These are phyloP conservation scores for Chrysoporthe deuterocubensis DNA, from an alignment of 2,329 filamentous ascomycete species.

Conservation along the genomic window DNA sequence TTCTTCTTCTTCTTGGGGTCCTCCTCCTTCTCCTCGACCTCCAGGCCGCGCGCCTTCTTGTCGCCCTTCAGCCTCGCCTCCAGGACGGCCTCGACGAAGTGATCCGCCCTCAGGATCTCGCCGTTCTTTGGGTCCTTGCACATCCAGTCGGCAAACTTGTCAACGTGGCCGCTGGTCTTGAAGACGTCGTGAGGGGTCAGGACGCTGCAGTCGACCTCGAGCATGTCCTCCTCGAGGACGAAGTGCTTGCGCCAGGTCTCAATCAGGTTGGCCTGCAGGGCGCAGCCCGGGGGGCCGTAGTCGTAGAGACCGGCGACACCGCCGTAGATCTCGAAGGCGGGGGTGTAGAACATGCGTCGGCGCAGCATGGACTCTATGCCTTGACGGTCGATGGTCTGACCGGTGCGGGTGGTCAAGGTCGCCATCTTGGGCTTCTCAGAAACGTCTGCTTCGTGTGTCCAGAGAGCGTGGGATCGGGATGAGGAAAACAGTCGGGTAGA, in stretches of 20 bases:
- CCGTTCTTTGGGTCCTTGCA: slow-evolving; percentile 98
- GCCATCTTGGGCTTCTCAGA: slow-evolving; percentile 20
- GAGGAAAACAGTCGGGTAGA: slow-evolving; percentile 24
- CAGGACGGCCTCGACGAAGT: slow-evolving; percentile 93
- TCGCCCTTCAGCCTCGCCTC: slow-evolving; percentile 86
- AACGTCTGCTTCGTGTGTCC: not conserved
- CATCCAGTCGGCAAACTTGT: slow-evolving; percentile 99
- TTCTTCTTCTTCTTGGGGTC: slow-evolving; percentile 81
- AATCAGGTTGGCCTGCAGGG: slow-evolving; percentile 85
- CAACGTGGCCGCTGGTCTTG: slow-evolving; percentile 95
- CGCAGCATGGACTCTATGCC: slow-evolving; percentile 84
- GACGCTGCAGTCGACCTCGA: slow-evolving; percentile 92
- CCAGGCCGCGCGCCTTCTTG: slow-evolving; percentile 87
- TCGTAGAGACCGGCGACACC: slow-evolving; percentile 89
- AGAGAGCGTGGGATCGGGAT: not conserved
- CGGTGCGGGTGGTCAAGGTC: slow-evolving; percentile 73
- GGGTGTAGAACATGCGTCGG: slow-evolving; percentile 91
- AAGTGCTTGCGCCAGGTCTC: slow-evolving; percentile 94
- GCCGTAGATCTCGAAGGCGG: slow-evolving; percentile 93
- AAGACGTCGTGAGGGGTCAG: slow-evolving; percentile 91
- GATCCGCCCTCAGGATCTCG: slow-evolving; percentile 94
- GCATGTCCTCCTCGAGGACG: slow-evolving; percentile 90
- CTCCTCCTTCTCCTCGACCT: slow-evolving; percentile 76
- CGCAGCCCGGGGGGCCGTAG: slow-evolving; percentile 87
- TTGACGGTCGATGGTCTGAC: slow-evolving; percentile 83